phyloP scores from a whole-genome alignment of 805 yeast genomes.

The Torulaspora indica region DNA sequence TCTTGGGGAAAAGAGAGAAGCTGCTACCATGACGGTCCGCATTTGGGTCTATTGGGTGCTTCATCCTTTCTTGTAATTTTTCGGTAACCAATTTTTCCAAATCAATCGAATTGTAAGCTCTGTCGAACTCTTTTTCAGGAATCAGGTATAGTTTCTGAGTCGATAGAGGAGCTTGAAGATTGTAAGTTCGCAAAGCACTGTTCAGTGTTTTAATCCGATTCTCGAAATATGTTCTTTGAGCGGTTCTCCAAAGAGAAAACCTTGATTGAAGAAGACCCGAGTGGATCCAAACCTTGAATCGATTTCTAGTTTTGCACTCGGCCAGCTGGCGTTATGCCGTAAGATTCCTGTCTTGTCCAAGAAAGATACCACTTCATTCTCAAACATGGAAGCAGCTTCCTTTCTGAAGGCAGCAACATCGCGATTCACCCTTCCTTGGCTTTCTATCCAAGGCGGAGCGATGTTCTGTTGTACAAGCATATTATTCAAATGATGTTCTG shows the following conservation, averaged over 20 bases:
- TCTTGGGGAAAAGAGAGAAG: background rate
- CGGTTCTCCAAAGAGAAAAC: conserved; percentile 38
- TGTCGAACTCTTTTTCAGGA: conserved; percentile 42
- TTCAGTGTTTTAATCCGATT: conserved; percentile 42
- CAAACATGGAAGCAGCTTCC: conserved; percentile 39
- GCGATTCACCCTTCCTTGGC: conserved; percentile 52
- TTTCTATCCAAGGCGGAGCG: conserved; percentile 87
- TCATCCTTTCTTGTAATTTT: conserved; percentile 3
- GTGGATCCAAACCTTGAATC: conserved; percentile 15
- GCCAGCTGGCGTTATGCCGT: conserved; percentile 6
- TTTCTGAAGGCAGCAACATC: conserved; percentile 47
- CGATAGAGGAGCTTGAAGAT: conserved; percentile 57
- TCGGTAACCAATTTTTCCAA: conserved; percentile 12
- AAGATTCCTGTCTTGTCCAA: conserved; percentile 4
- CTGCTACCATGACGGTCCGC: background rate
- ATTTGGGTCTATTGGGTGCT: background rate
- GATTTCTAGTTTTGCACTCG: conserved; percentile 13
- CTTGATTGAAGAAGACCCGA: conserved; percentile 19
- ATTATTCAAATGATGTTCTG: conserved; percentile 74
- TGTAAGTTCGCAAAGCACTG: conserved; percentile 51
- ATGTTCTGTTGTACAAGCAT: conserved; percentile 72
- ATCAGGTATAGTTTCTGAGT: conserved; percentile 53
- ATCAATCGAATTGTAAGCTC: conserved; percentile 37
- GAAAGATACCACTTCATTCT: conserved; percentile 30
- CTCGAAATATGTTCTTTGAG: conserved; percentile 33